Percentiles rank a stretch among this genome's conserved stretches.
These are phyloP conservation scores for Alternaria dauci DNA, from an alignment of 2,329 filamentous ascomycete genomes.

Conservation along the genomic window DNA sequence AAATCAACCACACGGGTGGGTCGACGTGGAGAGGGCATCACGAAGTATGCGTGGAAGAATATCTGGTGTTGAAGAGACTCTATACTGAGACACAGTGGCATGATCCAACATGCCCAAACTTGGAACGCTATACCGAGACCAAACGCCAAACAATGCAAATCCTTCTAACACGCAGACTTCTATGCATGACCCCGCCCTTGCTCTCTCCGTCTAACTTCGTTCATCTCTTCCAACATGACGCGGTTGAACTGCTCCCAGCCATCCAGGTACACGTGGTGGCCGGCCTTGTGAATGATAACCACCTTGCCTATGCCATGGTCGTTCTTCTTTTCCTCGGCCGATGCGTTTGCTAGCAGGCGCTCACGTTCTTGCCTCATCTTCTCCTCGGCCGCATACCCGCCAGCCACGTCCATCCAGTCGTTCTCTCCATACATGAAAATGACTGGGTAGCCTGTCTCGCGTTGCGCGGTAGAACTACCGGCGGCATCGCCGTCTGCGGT, in stretches of 20 bases:
- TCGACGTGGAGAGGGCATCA: neutral
- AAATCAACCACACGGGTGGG: neutral
- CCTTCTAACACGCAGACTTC: neutral
- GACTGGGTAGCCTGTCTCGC: constrained; percentile 77
- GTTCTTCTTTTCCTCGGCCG: constrained; percentile 70
- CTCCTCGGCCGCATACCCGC: constrained; percentile 80
- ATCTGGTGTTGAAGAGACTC: constrained; percentile 4
- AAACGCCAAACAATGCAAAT: constrained; percentile 13
- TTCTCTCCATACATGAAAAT: constrained; percentile 97
- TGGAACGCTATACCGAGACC: neutral
- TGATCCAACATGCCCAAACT: neutral
- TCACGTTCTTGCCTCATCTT: constrained; percentile 75
- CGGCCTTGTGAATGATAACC: constrained; percentile 74
- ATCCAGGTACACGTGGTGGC: constrained; percentile 77
- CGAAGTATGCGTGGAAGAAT: neutral
- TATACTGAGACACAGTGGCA: neutral
- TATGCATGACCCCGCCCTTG: constrained; percentile 18
- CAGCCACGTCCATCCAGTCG: constrained; percentile 98
- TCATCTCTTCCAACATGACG: constrained; percentile 72
- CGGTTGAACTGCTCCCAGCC: constrained; percentile 74
- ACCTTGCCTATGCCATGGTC: constrained; percentile 88
- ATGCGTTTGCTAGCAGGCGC: constrained; percentile 68
- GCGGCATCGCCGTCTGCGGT: constrained; percentile 36
- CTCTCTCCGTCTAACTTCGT: constrained; percentile 62
- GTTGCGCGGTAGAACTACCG: constrained; percentile 27